Evolutionary conservation across 2,329 filamentous ascomycete species (phyloP), one percentile per base, ranked within the genome.

Genomic region (Colletotrichum musicola): DNA sequence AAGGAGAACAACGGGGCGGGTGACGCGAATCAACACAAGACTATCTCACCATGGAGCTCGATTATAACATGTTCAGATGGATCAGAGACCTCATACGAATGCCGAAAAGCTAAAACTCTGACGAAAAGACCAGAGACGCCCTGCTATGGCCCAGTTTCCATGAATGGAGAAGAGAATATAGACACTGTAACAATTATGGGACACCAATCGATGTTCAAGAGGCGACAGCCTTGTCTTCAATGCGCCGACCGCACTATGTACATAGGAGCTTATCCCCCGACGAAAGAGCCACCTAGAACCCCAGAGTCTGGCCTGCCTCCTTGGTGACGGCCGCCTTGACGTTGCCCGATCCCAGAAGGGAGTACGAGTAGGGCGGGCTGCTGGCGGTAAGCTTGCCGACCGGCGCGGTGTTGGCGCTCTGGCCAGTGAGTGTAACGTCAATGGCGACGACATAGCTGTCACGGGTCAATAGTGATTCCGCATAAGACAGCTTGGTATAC

Each of bases 361-460:
- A 56, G 63, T 83, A 75, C 7, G 76, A 78, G 76, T 88, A 88
- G 22, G 74, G 73, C 74, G 89, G 89, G 0, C 82, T 83, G 12
- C 87, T 79, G 12, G 77, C 78, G 30, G 76, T 84, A 16, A 87
- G 77, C 4, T 81, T 84, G 35, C 84, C 83, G 44, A 76, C 73
- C 1, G 81, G 80, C 1, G 85, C 87, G 20, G 81, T 77, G 76
- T 87, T 87, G 18, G 74, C 74, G 35, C 78, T 81, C 13, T 71
- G 46, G 42, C 77, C 81, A 27, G 85, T 80, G 16, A 83, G 77
- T 64, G 76, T 74, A 30, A 80, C 80, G 38, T 83, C 81, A 38
- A 77, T 74, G 47, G 77, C 76, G 6, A 80, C 77, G 12, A 77
- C 81, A 58, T 79, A 82, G 1, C 69, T 71, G 13, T 1, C n/a